Percentiles rank a stretch among this genome's conserved stretches.
These are phyloP conservation scores for Tylopilus balloui DNA, from an alignment of 768 basidiomycete species.

Conservation along the genomic window DNA sequence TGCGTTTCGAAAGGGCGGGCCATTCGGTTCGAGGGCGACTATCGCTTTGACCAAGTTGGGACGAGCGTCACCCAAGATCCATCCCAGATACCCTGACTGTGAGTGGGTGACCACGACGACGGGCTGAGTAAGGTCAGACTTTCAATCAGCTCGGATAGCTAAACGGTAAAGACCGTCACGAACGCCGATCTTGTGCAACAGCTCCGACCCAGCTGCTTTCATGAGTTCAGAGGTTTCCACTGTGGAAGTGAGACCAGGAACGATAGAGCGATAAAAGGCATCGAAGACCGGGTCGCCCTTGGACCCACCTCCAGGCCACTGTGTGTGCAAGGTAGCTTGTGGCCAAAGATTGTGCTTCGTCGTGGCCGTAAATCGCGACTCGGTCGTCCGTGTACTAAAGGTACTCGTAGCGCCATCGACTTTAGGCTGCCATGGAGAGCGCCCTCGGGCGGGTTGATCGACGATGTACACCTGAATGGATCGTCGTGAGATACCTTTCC, in stretches of 20 bases:
- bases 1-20: slow-evolving; percentile 43
- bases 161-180: slow-evolving; percentile 12
- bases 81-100: slow-evolving; percentile 46
- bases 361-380: slow-evolving; percentile 44
- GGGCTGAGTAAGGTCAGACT: slow-evolving; percentile 30
- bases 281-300: slow-evolving; percentile 44
- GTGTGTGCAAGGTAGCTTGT: slow-evolving; percentile 42
- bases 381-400: slow-evolving; percentile 30
- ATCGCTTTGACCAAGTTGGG: slow-evolving; percentile 44
- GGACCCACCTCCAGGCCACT: slow-evolving; percentile 52
- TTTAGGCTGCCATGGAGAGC: slow-evolving; percentile 40
- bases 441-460: slow-evolving; percentile 44
- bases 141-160: background rate
- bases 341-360: slow-evolving; percentile 41
- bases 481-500: background rate
- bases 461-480: slow-evolving; percentile 39
- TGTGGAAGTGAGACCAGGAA: slow-evolving; percentile 37
- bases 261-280: slow-evolving; percentile 40
- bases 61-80: slow-evolving; percentile 45
- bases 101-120: slow-evolving; percentile 48
- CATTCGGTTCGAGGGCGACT: slow-evolving; percentile 46
- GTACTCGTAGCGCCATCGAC: slow-evolving; percentile 36
- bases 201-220: slow-evolving; percentile 37
- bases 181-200: slow-evolving; percentile 48
- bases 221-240: slow-evolving; percentile 37